Conservation (phyloP, 2,329 filamentous ascomycete species). For the Cryphonectria radicalis region DNA sequence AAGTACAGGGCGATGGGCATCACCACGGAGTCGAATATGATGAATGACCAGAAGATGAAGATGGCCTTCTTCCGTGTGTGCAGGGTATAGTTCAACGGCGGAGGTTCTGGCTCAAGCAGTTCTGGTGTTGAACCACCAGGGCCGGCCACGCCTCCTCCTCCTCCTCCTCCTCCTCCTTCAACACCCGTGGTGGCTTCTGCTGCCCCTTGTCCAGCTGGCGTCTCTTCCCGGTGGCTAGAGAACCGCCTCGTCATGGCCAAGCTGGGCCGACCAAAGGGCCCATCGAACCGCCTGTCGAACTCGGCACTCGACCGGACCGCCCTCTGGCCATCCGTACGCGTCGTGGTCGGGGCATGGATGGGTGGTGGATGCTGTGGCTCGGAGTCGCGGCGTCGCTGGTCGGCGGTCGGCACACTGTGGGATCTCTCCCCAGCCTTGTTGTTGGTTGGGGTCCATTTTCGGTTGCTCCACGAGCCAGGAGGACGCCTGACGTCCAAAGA, state of each 20-base stretch:
- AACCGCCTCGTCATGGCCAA: slow-evolving; percentile 32
- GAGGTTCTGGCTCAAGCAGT: slow-evolving; percentile 28
- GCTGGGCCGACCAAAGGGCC: slow-evolving; percentile 35
- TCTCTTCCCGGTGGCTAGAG: slow-evolving; percentile 22
- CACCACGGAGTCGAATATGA: slow-evolving; percentile 52
- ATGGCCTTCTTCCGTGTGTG: slow-evolving; percentile 47
- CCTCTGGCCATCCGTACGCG: slow-evolving; percentile 16
- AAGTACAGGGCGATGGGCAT: slow-evolving; percentile 60
- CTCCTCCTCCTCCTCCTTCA: background rate
- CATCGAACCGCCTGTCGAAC: slow-evolving; percentile 36
- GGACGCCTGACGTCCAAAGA: slow-evolving; percentile 20
- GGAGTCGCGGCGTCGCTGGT: slow-evolving; percentile 4
- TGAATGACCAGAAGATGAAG: slow-evolving; percentile 50
- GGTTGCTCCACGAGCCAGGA: background rate
- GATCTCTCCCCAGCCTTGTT: slow-evolving; percentile 9
- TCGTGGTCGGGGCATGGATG: slow-evolving; percentile 20
- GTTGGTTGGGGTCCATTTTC: background rate
- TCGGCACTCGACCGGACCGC: slow-evolving; percentile 32
- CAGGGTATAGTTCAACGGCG: slow-evolving; percentile 42
- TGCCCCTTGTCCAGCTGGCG: slow-evolving; percentile 2
- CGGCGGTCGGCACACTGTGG: slow-evolving; percentile 20
- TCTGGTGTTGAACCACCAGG: slow-evolving; percentile 18
- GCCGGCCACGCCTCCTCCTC: background rate
- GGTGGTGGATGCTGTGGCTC: slow-evolving; percentile 22
- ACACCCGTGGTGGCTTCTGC: slow-evolving; percentile 4